phyloP scores from a whole-genome alignment of 371 early-diverging fungal species.

The Zopfochytrium polystomum region DNA sequence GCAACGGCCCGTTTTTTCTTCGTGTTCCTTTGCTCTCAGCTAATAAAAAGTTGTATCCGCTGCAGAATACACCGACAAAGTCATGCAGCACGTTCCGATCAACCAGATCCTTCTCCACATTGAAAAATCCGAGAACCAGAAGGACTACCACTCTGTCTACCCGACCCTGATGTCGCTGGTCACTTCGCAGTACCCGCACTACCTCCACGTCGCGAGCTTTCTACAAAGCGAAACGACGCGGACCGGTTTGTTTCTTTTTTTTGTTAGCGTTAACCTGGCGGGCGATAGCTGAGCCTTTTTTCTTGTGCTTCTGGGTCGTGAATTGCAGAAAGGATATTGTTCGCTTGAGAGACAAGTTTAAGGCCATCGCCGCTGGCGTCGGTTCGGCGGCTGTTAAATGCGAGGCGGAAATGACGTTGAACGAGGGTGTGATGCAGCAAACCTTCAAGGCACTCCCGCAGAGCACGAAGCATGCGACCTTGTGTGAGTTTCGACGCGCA shows the following conservation, averaged over 20 bases:
- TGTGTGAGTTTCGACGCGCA: no score
- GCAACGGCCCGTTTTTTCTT: not conserved
- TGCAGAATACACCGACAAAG: slow-evolving; percentile 41
- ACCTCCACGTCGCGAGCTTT: slow-evolving; percentile 37
- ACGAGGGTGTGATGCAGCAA: no score
- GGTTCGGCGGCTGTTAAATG: no score
- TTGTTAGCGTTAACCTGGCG: not conserved
- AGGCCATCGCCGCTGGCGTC: no score
- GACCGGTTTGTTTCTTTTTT: slow-evolving; percentile 10
- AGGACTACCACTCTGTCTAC: slow-evolving; percentile 36
- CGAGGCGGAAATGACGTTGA: no score
- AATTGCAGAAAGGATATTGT: no score
- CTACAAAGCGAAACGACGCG: slow-evolving; percentile 26
- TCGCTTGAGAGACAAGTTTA: no score
- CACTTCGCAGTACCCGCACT: slow-evolving; percentile 47
- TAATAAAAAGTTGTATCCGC: not conserved
- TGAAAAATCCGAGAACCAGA: slow-evolving; percentile 28
- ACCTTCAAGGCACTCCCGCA: no score
- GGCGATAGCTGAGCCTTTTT: not conserved
- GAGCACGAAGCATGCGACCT: no score
- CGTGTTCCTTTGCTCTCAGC: slow-evolving; percentile 11
- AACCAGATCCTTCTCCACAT: slow-evolving; percentile 36
- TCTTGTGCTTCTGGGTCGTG: not conserved
- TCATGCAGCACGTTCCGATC: slow-evolving; percentile 46
- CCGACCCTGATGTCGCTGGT: slow-evolving; percentile 49